A percentile compares a stretch with the other conserved stretches of the same genome.
These are phyloP conservation scores for Eucalyptus urophylla DNA, from an alignment of 345 rosid species.

Conservation along the genomic window DNA sequence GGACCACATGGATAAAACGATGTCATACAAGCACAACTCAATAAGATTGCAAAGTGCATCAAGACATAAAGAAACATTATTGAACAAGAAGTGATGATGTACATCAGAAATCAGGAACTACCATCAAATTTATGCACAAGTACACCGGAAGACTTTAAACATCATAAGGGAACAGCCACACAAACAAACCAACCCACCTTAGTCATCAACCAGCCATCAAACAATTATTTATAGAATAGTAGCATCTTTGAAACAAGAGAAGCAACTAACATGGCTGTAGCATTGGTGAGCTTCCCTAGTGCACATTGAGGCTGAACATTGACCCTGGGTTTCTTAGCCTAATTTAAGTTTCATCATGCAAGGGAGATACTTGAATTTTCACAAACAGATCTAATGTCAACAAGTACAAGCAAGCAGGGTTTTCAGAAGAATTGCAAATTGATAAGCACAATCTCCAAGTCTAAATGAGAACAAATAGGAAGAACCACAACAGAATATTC, in stretches of 20 bases:
- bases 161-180: not conserved
- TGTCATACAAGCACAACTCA: not conserved
- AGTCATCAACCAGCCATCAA: not conserved
- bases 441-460: not conserved
- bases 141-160: not conserved
- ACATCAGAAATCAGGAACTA: not conserved
- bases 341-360: not conserved
- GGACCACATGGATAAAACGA: not conserved
- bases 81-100: not conserved
- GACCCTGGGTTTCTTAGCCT: not conserved
- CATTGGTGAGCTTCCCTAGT: not conserved
- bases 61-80: not conserved
- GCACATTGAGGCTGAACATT: not conserved
- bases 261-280: not conserved
- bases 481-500: not conserved
- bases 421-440: not conserved
- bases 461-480: not conserved
- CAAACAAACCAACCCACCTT: not conserved
- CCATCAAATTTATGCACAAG: not conserved
- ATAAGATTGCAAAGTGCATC: not conserved
- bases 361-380: not conserved
- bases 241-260: not conserved
- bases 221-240: not conserved
- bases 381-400: not conserved
- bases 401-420: not conserved